A percentile compares a stretch with the other conserved stretches of the same genome.
Conservation (phyloP, 306 rosid genomes). For the Quercus alba region DNA sequence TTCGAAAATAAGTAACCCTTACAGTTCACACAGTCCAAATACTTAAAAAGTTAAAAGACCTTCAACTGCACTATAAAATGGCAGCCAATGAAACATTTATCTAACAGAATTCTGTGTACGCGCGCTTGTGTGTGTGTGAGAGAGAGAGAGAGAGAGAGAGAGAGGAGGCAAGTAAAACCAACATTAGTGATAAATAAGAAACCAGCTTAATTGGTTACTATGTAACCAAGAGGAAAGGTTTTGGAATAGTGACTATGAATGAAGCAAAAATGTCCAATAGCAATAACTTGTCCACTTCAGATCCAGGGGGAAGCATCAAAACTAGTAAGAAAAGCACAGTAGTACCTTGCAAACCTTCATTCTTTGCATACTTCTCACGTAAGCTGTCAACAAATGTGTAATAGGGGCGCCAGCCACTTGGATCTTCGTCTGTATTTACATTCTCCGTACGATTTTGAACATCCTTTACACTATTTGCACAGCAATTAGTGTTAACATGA, state of each 20-base stretch:
- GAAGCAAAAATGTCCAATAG: not conserved
- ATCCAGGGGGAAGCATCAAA: not conserved
- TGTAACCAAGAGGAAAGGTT: not conserved
- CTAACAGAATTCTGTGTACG: not conserved
- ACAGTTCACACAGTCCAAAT: not conserved
- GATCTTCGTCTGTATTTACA: conserved; percentile 82
- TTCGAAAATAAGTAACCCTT: not conserved
- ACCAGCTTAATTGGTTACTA: not conserved
- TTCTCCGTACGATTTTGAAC: conserved; percentile 67
- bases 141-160: not conserved
- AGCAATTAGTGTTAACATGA: conserved; percentile 19
- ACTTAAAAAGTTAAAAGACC: not conserved
- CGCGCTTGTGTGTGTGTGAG: not conserved
- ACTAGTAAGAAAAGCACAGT: not conserved
- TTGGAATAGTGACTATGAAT: not conserved
- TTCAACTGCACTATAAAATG: not conserved
- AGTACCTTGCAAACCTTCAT: conserved; percentile 74
- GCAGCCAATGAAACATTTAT: not conserved
- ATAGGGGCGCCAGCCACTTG: conserved; percentile 99
- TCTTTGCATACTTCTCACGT: conserved; percentile 77
- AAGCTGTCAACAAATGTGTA: conserved; percentile 57
- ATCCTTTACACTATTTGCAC: conserved; percentile 57
- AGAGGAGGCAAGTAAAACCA: not conserved
- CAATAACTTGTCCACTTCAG: not conserved
- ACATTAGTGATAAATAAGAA: not conserved